Evolutionary conservation across 225 moss, liverwort and hornwort species (phyloP), one percentile per base, ranked within the genome.

Genomic region (Pseudisothecium myosuroides): DNA sequence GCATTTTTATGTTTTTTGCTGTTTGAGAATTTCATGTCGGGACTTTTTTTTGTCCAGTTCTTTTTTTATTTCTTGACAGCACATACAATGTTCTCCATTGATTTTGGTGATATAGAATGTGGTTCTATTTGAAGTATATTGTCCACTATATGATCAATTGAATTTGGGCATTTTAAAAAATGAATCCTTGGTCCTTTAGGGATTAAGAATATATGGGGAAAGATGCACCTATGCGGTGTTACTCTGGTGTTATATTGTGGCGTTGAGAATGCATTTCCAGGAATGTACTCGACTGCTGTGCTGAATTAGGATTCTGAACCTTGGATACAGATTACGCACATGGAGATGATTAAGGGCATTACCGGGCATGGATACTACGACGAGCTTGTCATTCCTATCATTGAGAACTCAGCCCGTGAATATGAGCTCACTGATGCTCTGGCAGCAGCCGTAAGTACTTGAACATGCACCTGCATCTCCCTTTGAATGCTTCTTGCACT

Each of bases 301-400:
- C n/a, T 77, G 76, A 65, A 85, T 49, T 55, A 82, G 52, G 61
- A 28, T 80, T 22, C 79, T 64, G 58, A 81, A n/a, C 13, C 62
- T 74, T 87, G 89, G 83, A 20, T 88, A 41, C 96, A 99, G 99
- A 96, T 97, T 36, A 96, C 99, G 39, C 99, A 99, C 73, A 99
- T 99, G 99, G 99, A 99, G 90, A 99, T 99, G 99, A 97, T 99
- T 61, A 99, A 99, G 91, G 99, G 99, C 67, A 96, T 99, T 83
- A 88, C 89, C 49, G 99, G 99, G 50, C 97, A 97, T 69, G 97
- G 99, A 43, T 99, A 99, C 81, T 93, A 97, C 76, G 99, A 99
- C 86, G 96, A 97, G 90, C 99, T 99, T 84, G 96, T 99, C 45
- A 90, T 99, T 83, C 99, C 99, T 32, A 99, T 99, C 26, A 99